Evolutionary conservation across 73 alveolate genomes (phyloP), one percentile per base, ranked within the genome.

Genomic region (Blepharisma stoltei): DNA sequence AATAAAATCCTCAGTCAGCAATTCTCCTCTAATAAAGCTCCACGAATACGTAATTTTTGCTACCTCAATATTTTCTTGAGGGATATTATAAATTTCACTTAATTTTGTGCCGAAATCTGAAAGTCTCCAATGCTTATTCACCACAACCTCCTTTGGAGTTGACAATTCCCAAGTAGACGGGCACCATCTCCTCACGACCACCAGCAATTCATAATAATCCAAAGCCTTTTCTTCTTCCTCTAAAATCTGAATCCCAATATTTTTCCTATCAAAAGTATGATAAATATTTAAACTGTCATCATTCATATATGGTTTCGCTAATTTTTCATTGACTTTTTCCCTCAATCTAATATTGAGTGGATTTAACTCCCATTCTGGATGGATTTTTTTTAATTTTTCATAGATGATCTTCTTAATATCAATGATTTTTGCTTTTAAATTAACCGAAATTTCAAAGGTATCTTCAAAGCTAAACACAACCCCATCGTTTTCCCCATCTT

Each of bases 141-240:
- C 23, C 11, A 20, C 23, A 2, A 60, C 37, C 18, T 60, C 73
- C 46, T 2, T 25, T 25, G 73, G 49, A 8, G 14, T n/a, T 25
- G 14, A n/a, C 14, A 60, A 38, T 60, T 60, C 73, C 73, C 73
- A 60, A 20, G 73, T 60, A 60, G 14, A 14, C 14, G 73, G 37
- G 14, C 14, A 14, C 18, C 14, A 60, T 38, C 73, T 60, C 23
- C 45, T 60, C 11, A 60, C 37, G 14, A 38, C 45, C 14, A 60
- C 6, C 14, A 60, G 2, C 4, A 60, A 2, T 14, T 60, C 73
- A 60, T 60, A n/a, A 2, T 60, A 14, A 14, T 60, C 73, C 46
- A 14, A 14, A 25, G 46, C 2, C 14, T 8, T 8, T 8, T 60
- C 73, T 60, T n/a, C 38, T 14, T n/a, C 38, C 11, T 9, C 18